Evolutionary conservation across 176 grass and related monocot species (phyloP), one percentile per base, ranked within the genome.

Genomic region (Musa beccarii): DNA sequence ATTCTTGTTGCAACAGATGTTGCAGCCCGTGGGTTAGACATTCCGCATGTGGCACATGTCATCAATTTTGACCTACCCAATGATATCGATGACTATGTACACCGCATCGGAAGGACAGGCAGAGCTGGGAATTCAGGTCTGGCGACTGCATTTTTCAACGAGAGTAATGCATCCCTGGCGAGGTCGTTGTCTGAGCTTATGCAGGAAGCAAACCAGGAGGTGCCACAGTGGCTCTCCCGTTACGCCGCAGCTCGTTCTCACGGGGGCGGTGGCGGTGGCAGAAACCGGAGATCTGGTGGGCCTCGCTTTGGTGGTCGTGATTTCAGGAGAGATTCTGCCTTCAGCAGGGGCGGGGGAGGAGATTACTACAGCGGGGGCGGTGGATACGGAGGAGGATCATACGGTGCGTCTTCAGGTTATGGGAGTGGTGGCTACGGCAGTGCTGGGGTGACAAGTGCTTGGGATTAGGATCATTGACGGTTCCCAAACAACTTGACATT

Each of bases 61-160:
- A 51, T 74, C 9, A 74, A 74, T 56, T 74, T 74, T 74, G 71
- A 74, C 71, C 71, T 74, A 8, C 71, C 71, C 23, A 74, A 74
- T 10, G 71, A 74, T 74, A 74, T 74, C 11, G 71, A 74, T 54
- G 71, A 74, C 51, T 74, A 74, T 56, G 71, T 74, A 16, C 71
- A 74, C 51, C 71, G 71, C 28, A 74, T 74, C 16, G 71, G 71
- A 29, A 74, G 71, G 20, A 74, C 71, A 17, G 71, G 71, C 0
- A 54, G 71, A 28, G 71, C 71, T 2, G 71, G 71, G 15, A 74
- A 74, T n/a, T 26, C 71, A 11, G 71, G 71, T 17, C 71, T 74
- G 5, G 71, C 71, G 1, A 74, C 71, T 55, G 71, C 71, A 0
- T 74, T 74, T 52, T 74, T 74, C 71, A 74, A 74, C 14, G 71